Base-by-base conservation (phyloP, 1,284 basidiomycete genomes). In the Cutaneotrichosporon mucoides region DNA sequence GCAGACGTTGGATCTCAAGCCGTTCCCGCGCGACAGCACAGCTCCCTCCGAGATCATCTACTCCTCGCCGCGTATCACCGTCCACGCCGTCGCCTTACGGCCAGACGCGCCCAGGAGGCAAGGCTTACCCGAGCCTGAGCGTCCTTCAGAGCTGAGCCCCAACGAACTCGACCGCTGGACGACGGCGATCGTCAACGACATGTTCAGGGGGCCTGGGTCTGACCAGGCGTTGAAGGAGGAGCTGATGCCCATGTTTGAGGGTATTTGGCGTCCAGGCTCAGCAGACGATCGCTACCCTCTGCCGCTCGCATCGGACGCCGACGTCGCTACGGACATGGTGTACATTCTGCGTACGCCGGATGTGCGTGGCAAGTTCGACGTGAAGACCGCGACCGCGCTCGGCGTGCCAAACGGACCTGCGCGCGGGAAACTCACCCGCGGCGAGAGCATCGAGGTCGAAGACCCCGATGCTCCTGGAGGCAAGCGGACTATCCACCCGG, bases 331-430 rank as follows among this genome's bases (percentile, higher is more conserved):
- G 4, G 70, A 76, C 24, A 72, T 79, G 61, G 77, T 79, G 24
- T 96, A 93, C 73, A 82, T 94, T 33, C 76, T 88, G 45, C 82
- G 90, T 51, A 90, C 91, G 0, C 89, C 92, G 0, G 81, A 81
- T 3, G 80, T 87, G 42, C 85, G 91, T 3, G 93, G 93, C n/a
- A 92, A 90, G 75, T 95, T 98, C 70, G 84, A 95, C 64, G 85
- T 78, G 0, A 76, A 78, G 58, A 86, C 84, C 64, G 90, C 92
- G 0, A 71, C 80, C 6, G 82, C 79, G 38, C 80, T 92, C 1
- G 87, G 88, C 8, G 80, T 98, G 3, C 82, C 84, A 2, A 79
- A 79, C 2, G 89, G 90, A 4, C 82, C 81, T 3, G 61, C 79
- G 3, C 76, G 79, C 49, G 75, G 73, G 1, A 70, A 69, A 24